Evolutionary conservation across 2,329 filamentous ascomycete species (phyloP).

Genomic region (Curvularia lunata): DNA sequence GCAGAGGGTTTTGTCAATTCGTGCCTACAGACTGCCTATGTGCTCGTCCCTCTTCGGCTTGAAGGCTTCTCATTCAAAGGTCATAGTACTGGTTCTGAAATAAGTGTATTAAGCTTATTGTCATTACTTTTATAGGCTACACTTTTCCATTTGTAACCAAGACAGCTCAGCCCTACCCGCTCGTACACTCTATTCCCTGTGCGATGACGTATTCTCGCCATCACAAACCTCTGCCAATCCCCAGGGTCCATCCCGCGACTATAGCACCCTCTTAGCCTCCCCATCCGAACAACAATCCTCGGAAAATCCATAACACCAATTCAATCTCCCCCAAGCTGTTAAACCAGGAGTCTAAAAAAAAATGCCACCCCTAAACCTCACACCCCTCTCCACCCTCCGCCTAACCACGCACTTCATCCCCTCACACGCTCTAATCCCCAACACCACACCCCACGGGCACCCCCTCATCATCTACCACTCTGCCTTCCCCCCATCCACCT

Average conservation of each 20-base stretch:
- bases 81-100: too few species aligned
- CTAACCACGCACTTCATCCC: slow-evolving; percentile 67
- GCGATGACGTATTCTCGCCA: neutral
- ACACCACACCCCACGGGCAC: slow-evolving; percentile 68
- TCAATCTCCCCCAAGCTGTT: too few species aligned
- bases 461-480: slow-evolving; percentile 71
- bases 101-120: too few species aligned
- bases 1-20: too few species aligned
- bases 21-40: too few species aligned
- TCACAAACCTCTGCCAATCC: neutral
- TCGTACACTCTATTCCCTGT: neutral
- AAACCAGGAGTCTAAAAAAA: neutral
- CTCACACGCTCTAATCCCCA: slow-evolving; percentile 63
- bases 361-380: slow-evolving; percentile 40
- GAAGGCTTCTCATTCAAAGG: too few species aligned
- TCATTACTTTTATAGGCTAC: neutral
- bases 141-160: neutral
- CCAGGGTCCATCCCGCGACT: neutral
- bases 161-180: neutral
- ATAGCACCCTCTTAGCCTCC: neutral
- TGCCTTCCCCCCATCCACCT: slow-evolving; percentile 57
- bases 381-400: slow-evolving; percentile 58
- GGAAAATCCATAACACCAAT: too few species aligned
- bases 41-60: too few species aligned
- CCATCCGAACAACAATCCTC: neutral